phyloP scores from a whole-genome alignment of 805 yeast species.

The Diddensiella santjacobensis region DNA sequence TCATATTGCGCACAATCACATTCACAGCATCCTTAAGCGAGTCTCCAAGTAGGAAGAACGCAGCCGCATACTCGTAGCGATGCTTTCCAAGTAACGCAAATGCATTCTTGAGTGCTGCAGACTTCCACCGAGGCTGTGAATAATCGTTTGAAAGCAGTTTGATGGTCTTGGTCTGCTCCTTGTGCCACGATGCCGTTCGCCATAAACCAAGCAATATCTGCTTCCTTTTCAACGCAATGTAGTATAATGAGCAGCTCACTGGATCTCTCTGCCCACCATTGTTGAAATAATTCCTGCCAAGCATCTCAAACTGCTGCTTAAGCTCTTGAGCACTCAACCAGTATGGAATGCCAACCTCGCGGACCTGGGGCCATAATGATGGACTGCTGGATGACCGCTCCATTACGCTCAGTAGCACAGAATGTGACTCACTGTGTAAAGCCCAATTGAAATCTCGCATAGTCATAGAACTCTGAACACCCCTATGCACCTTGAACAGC shows the following conservation, averaged over 20 bases:
- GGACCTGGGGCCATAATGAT: conserved; percentile 54
- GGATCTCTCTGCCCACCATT: conserved; percentile 64
- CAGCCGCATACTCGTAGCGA: conserved; percentile 81
- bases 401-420: conserved; percentile 52
- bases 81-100: conserved; percentile 87
- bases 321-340: conserved; percentile 59
- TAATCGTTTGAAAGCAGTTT: conserved; percentile 77
- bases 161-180: conserved; percentile 79
- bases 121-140: conserved; percentile 67
- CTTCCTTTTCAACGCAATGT: conserved; percentile 73
- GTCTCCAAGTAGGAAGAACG: conserved; percentile 77
- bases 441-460: conserved; percentile 91
- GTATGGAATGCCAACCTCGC: conserved; percentile 60
- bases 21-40: conserved; percentile 72
- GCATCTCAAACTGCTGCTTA: conserved; percentile 53
- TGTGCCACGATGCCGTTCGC: conserved; percentile 70
- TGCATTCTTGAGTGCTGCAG: conserved; percentile 91
- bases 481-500: conserved; percentile 54
- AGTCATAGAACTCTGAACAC: conserved; percentile 50
- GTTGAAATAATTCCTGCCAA: conserved; percentile 71
- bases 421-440: conserved; percentile 73
- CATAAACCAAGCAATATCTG: conserved; percentile 75
- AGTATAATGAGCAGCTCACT: conserved; percentile 65
- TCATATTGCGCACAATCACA: conserved; percentile 63
- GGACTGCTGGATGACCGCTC: conserved; percentile 32